Base-by-base conservation (phyloP, 352 stramenopile genomes). In the Aphanomyces stellatus region DNA sequence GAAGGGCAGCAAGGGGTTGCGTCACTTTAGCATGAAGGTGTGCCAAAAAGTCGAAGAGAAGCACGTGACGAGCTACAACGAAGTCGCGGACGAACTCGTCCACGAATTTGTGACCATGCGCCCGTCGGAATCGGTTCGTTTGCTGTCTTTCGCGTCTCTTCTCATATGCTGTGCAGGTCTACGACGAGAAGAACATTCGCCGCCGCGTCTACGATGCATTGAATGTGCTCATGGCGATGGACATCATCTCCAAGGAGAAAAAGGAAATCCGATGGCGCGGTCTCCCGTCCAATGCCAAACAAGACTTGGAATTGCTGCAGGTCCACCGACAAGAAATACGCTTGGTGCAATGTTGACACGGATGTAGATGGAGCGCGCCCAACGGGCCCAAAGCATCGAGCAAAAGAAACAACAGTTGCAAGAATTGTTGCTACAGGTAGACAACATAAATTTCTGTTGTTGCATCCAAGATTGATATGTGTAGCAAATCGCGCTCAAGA, bases 151-250 rank as follows among this genome's bases (percentile, higher is more conserved):
- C 22, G 17, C 57, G 22, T 22, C 4, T 53, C 42, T 6, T 15
- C 25, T 19, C 3, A 5, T 46, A 37, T 30, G 55, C 30, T 11
- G 60, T 51, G 43, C 37, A 92, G 76, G 80, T 87, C n/a, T 96
- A 96, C 69, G 89, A 97, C 65, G 89, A 97, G 62, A 97, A 97
- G 68, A 99, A 98, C 70, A 98, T 99, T 57, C 90, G 96, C 37
- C 85, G 96, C 22, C 88, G 96, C 55, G 95, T 98, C 6, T 99
- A 98, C 65, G 96, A 99, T 69, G 95, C 95, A 31, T 75, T 99
- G 15, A 98, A 99, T 72, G 96, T 99, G 17, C 76, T 99, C 27
- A 98, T 98, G 91, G 96, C 96, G 13, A 98, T 98, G 91, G 95
- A 98, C 51, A 98, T 99, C 57, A 98, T 99, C 60, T 92, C 84